Evolutionary conservation across 805 yeast species (phyloP).

Genomic region (Pichia heedii): DNA sequence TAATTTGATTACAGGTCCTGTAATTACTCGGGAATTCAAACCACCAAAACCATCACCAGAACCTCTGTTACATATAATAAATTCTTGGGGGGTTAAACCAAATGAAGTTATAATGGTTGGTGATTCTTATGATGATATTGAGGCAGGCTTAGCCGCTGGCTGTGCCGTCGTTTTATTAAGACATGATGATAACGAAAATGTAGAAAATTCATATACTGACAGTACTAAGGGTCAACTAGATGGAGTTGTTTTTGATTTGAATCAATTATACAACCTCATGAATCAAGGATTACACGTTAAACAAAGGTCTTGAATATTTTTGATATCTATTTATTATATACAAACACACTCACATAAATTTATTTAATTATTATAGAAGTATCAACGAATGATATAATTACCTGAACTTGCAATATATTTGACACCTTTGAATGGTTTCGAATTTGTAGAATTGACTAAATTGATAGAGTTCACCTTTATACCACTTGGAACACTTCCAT

Average conservation of each 20-base stretch:
- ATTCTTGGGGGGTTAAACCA: slow-evolving; percentile 37
- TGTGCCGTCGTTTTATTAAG: slow-evolving; percentile 45
- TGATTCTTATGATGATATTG: slow-evolving; percentile 63
- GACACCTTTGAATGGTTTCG: slow-evolving; percentile 83
- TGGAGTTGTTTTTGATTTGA: slow-evolving; percentile 28
- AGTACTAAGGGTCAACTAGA: slow-evolving; percentile 13
- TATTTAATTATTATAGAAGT: not conserved
- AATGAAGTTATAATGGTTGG: slow-evolving; percentile 57
- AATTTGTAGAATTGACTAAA: not conserved
- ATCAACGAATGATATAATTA: slow-evolving; percentile 39
- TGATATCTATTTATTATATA: too few relatives aligned
- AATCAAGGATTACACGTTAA: slow-evolving; percentile 27
- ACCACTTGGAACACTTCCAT: slow-evolving; percentile 72
- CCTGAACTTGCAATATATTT: slow-evolving; percentile 65
- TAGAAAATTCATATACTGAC: slow-evolving; percentile 29
- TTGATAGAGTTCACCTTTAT: slow-evolving; percentile 52
- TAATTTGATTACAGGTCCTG: slow-evolving; percentile 30
- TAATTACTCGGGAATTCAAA: slow-evolving; percentile 52
- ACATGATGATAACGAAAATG: slow-evolving; percentile 40
- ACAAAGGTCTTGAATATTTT: slow-evolving; percentile 1
- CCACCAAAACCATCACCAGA: slow-evolving; percentile 66
- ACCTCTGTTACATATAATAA: slow-evolving; percentile 49
- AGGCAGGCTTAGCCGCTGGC: slow-evolving; percentile 57
- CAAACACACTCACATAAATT: not conserved
- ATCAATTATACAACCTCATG: slow-evolving; percentile 30